phyloP scores from a whole-genome alignment of 2,329 filamentous ascomycete genomes.

The Reticulascus tulasneorum region DNA sequence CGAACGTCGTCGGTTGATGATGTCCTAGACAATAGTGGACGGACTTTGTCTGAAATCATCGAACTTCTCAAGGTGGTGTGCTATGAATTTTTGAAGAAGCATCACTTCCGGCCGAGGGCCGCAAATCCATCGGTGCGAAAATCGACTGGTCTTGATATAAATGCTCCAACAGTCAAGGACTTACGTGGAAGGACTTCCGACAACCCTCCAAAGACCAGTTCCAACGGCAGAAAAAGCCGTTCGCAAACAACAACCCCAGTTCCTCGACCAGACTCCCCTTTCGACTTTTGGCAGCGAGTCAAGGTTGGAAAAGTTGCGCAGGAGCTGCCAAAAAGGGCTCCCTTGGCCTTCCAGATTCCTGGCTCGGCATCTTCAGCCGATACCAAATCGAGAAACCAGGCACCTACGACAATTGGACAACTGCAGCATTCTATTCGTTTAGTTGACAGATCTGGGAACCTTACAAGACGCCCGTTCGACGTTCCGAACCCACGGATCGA shows the following conservation, averaged over 20 bases:
- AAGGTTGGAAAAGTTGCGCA: conserved; percentile 21
- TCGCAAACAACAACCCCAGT: conserved; percentile 6
- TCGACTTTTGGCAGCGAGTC: conserved; percentile 35
- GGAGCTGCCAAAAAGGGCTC: not conserved
- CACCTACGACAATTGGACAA: too few relatives aligned
- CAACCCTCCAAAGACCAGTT: not conserved
- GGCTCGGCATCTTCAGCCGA: too few relatives aligned
- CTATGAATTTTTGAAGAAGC: conserved; percentile 69
- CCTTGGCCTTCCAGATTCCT: too few relatives aligned
- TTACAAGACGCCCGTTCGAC: too few relatives aligned
- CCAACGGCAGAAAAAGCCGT: conserved; percentile 1
- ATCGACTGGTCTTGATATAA: not conserved
- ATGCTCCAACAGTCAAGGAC: too few relatives aligned
- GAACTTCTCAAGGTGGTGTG: conserved; percentile 67
- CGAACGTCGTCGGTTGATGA: conserved; percentile 17
- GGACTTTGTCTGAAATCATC: conserved; percentile 46
- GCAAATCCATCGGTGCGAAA: conserved; percentile 14
- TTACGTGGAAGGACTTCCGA: too few relatives aligned
- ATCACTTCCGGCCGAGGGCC: conserved; percentile 60
- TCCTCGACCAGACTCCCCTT: conserved; percentile 20
- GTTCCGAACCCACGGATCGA: too few relatives aligned
- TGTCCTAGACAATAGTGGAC: conserved; percentile 41
- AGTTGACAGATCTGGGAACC: too few relatives aligned
- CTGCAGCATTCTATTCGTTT: too few relatives aligned
- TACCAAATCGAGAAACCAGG: too few relatives aligned